Evolutionary conservation across 2,329 filamentous ascomycete genomes (phyloP).

Genomic region (Aspergillus glaucus): DNA sequence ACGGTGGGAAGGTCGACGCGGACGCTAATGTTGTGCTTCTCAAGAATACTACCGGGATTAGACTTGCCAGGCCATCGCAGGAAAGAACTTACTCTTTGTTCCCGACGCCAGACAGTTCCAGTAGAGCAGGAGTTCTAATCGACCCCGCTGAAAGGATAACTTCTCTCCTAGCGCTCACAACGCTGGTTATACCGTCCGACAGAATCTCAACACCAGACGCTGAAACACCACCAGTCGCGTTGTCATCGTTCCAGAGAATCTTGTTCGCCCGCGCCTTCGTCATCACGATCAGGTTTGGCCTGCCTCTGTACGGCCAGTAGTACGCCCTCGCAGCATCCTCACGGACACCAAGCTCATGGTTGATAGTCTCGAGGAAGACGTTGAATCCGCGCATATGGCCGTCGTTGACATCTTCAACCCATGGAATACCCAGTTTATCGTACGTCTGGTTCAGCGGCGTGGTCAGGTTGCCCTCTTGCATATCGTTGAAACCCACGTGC

Average conservation of each 20-base stretch:
- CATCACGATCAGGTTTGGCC: conserved; percentile 42
- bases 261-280: conserved; percentile 38
- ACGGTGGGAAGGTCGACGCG: conserved; percentile 33
- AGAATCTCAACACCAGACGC: conserved; percentile 28
- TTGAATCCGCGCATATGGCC: conserved; percentile 40
- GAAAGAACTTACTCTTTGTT: conserved; percentile 13
- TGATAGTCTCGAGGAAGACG: conserved; percentile 38
- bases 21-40: conserved; percentile 17
- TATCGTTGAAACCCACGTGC: conserved; percentile 22
- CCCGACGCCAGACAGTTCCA: conserved; percentile 58
- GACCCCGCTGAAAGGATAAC: conserved; percentile 58
- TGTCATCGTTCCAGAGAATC: conserved; percentile 31
- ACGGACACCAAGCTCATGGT: conserved; percentile 34
- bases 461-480: conserved; percentile 18
- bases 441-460: conserved; percentile 32
- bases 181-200: conserved; percentile 11
- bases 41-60: conserved; percentile 10
- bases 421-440: conserved; percentile 29
- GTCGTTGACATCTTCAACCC: conserved; percentile 37
- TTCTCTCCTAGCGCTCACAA: conserved; percentile 38
- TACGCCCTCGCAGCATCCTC: conserved; percentile 45
- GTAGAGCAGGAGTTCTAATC: conserved; percentile 50
- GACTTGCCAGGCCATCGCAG: neutral
- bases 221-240: conserved; percentile 7
- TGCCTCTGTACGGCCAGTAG: conserved; percentile 38